Conservation (phyloP, 164 flowering plant genomes). For the Dillenia turbinata region DNA sequence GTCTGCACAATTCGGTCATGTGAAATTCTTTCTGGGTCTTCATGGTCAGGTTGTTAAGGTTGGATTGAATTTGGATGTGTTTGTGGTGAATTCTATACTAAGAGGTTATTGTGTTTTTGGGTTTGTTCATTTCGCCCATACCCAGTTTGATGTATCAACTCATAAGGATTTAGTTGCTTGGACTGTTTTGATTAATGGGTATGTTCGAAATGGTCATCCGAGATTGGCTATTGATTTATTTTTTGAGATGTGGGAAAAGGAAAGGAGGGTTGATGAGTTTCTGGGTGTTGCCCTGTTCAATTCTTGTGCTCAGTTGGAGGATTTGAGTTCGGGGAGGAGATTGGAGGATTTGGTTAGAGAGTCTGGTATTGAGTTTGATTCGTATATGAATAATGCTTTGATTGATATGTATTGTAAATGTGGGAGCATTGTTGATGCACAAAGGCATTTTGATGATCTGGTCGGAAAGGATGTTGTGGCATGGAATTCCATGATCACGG, state of each 20-base stretch:
- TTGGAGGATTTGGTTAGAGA: constrained; percentile 6
- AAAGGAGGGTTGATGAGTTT: constrained; percentile 13
- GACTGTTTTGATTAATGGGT: constrained; percentile 11
- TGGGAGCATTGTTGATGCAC: constrained; percentile 4
- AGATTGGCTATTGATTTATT: constrained; percentile 16
- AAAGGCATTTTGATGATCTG: constrained; percentile 11
- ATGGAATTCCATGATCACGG: constrained; percentile 6
- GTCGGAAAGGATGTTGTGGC: constrained; percentile 3
- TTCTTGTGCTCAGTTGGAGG: constrained; percentile 10
- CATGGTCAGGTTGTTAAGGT: constrained; percentile 9
- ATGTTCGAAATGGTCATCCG: constrained; percentile 6
- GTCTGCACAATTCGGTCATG: background rate
- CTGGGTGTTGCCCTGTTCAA: background rate
- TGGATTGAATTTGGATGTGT: constrained; percentile 12
- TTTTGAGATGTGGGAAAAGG: constrained; percentile 9
- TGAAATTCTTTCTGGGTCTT: constrained; percentile 1
- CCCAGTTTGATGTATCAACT: constrained; percentile 10
- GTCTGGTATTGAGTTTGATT: background rate
- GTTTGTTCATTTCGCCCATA: constrained; percentile 4
- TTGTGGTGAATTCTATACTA: constrained; percentile 10
- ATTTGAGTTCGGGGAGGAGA: constrained; percentile 5
- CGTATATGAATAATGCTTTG: too few relatives aligned
- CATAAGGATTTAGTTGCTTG: constrained; percentile 17
- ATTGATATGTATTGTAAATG: too few relatives aligned
- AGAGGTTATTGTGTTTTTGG: constrained; percentile 9